Evolutionary conservation across 805 yeast genomes (phyloP).

Genomic region (Saccharomycopsis sp.): DNA sequence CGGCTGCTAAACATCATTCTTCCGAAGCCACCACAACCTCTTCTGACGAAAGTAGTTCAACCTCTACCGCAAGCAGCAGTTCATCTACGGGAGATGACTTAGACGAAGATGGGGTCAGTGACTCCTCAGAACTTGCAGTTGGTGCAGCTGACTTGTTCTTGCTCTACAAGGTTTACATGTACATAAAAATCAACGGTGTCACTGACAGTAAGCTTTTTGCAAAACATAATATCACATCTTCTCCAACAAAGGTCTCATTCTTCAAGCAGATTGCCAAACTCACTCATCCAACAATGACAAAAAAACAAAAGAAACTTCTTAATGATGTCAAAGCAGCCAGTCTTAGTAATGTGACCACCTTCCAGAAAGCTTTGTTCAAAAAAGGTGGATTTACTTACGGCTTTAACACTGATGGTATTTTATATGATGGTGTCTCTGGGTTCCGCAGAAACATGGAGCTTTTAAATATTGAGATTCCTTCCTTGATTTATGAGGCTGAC

Average conservation of each 20-base stretch:
- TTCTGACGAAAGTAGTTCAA: background rate
- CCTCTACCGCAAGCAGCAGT: too few species aligned
- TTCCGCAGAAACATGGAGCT: conserved; percentile 1
- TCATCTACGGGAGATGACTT: background rate
- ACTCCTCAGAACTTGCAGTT: background rate
- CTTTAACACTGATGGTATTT: background rate
- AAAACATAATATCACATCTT: background rate
- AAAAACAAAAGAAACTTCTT: background rate
- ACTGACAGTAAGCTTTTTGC: background rate
- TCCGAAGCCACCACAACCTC: background rate
- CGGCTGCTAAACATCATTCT: background rate
- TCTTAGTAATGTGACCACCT: background rate
- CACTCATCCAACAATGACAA: background rate
- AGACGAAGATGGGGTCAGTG: background rate
- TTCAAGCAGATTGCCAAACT: background rate
- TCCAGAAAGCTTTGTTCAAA: background rate
- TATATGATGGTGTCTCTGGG: background rate
- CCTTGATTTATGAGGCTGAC: background rate
- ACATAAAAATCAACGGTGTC: background rate
- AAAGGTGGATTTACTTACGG: background rate
- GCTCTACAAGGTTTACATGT: background rate
- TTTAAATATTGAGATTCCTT: background rate
- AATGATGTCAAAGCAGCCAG: background rate
- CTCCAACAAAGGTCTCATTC: background rate
- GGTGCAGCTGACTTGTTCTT: background rate